Evolutionary conservation across 2,329 filamentous ascomycete species (phyloP), one percentile per base, ranked within the genome.

Genomic region (Diaporthe sp.): DNA sequence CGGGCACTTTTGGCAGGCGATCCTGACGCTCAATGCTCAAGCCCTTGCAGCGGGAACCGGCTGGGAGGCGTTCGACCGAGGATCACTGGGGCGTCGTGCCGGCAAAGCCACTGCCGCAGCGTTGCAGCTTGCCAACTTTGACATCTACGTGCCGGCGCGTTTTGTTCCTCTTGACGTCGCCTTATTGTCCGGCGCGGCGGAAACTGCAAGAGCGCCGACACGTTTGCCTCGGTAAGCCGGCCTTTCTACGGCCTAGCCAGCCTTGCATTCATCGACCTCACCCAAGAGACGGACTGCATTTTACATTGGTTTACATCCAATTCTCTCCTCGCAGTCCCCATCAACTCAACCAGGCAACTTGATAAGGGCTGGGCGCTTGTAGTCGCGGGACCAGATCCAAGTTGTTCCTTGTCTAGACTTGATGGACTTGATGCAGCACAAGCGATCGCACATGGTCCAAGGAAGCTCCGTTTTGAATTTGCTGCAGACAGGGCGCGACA

Each of bases 101-200:
- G 70, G 70, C 47, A 65, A 71, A 71, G 70, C 70, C 70, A 71
- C 56, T 71, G 70, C 70, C 70, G 63, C 63, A 68, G 63, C 63
- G 70, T 71, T 53, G 56, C 70, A 71, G 69, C 69, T 63, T 63
- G 56, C 69, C 56, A 71, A 71, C 32, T 51, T 71, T 71, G 69
- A 71, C 69, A 25, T 53, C 55, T 47, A 53, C n/a, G 47, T 53
- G 39, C 63, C 63, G 63, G 44, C 47, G 63, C 63, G 47, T 27
- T 27, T 56, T 35, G 37, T 35, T 47, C 39, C 42, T 35, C 44
- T 50, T 50, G 53, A 58, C 53, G 13, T 56, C 53, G 68, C 68
- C 55, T 30, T 37, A 58, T n/a, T 22, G 6, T 39, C n/a, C 68
- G 53, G 68, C 68, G 22, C 56, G 25, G 32, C 56, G n/a, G 25